Evolutionary conservation across 306 rosid species (phyloP), one percentile per base, ranked within the genome.

Genomic region (Ormosia semicastrata): DNA sequence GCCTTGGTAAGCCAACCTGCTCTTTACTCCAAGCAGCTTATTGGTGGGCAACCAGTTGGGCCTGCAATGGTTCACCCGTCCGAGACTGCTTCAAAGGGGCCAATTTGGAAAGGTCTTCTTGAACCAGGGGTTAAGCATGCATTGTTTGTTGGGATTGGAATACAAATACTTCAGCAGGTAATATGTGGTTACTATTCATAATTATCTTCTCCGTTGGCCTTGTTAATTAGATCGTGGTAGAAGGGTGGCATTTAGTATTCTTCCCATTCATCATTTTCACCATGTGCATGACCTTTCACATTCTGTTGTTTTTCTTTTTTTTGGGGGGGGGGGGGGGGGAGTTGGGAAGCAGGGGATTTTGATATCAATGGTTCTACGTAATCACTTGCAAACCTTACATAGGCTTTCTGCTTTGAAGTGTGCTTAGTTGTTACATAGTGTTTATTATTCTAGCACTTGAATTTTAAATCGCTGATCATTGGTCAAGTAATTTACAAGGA

Each of bases 1-100:
- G 98, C 94, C 62, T 85, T 94, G 83, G 98, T 94, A 10, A 94
- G 98, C 85, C 92, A 94, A 84, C 97, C 98, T 75, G 98, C 98
- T 66, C 94, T 94, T 75, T 89, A 81, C 83, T 88, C 95, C 60
- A 88, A 86, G 80, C 90, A 89, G 39, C 94, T 94, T 59, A 71
- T 85, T 58, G 94, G 79, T 72, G 89, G 81, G 86, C 91, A 72
- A 12, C 83, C 92, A 5, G 87, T 87, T 36, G 95, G 97, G 58
- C 95, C 97, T 49, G 97, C 97, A 52, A 93, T 93, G 97, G 88
- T 91, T 76, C 97, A 93, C 71, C 97, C 97, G 43, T 82, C 95
- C 7, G 89, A 89, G 84, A 85, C 95, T 66, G 92, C 91, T 73
- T 80, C 91, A 5, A 85, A 84, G 57, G 89, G 60, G 36, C 92